Evolutionary conservation across 345 rosid genomes (phyloP), one percentile per base, ranked within the genome.

Genomic region (Schrenkiella parvula): DNA sequence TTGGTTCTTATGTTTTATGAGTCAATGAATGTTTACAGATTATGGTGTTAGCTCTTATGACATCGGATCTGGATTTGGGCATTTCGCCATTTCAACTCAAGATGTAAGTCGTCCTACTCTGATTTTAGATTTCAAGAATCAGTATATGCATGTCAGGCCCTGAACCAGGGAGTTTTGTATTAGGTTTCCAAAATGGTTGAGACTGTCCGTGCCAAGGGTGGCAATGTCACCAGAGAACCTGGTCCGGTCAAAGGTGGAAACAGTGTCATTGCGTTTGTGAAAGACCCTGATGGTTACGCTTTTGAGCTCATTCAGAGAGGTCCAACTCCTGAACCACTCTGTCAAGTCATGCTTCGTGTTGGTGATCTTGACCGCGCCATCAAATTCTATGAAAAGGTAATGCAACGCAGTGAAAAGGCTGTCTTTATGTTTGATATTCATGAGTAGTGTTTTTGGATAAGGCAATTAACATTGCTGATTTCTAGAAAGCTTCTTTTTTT

Each of bases 331-430:
- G 91, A 91, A 71, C 99, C 99, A 35, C 82, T 95, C 21, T 95
- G 97, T 73, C 97, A 95, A 87, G 86, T 95, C 14, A 95, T 91
- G 96, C 92, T 95, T 66, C 96, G 97, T 66, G 92, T 86, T 34
- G 96, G 99, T 66, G 95, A 95, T 74, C 79, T 91, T 19, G 91
- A 85, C 25, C 89, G 95, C 6, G 73, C 97, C 42, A 84, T 89
- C 82, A 85, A 89, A 72, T 91, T 95, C 76, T 91, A 95, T 74
- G 99, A 91, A 75, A 95, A 89, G 91, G 99, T 91, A 81, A 8
- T 46, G 42, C 39, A 3, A n/a, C 28, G 46, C 41, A 2, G 18
- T 28, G 6, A 14, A 42, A 54, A 26, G 12, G 32, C 21, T 53
- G 6, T 35, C 28, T 35, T 43, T 4, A 17, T 68, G 18, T 25